Conservation (phyloP, 139 green algal genomes). For the Tetradesmus lagerheimii region DNA sequence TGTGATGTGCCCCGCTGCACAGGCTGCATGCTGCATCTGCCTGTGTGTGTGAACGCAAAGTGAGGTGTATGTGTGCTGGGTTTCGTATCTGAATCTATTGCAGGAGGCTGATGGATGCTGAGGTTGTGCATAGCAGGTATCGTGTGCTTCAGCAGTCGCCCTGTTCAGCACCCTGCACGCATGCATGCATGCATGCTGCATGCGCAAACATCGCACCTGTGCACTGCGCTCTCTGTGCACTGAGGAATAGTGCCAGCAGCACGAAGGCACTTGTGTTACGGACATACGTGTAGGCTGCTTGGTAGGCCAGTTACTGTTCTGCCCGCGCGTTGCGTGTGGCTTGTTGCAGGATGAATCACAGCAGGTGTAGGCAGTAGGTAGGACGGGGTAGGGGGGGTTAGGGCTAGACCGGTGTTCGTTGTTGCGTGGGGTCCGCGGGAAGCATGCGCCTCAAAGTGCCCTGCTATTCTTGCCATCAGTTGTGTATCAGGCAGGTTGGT, state of each 20-base stretch:
- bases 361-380: background rate
- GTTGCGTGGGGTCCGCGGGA: background rate
- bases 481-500: background rate
- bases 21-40: too few species aligned
- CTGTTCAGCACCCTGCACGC: too few species aligned
- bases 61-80: too few species aligned
- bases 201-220: background rate
- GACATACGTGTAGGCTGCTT: background rate
- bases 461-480: background rate
- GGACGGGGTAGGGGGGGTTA: background rate
- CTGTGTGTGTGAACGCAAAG: too few species aligned
- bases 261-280: background rate
- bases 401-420: background rate
- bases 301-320: background rate
- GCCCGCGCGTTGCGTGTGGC: background rate
- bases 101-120: too few species aligned
- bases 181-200: background rate
- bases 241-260: background rate
- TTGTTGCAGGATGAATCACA: background rate
- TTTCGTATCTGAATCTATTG: too few species aligned
- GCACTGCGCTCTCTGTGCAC: background rate
- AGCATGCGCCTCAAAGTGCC: background rate
- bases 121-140: background rate
- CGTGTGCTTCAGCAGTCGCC: too few species aligned
- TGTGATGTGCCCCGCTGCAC: too few species aligned